Base-by-base conservation (phyloP, 768 basidiomycete genomes). In the Collybia mongolica region DNA sequence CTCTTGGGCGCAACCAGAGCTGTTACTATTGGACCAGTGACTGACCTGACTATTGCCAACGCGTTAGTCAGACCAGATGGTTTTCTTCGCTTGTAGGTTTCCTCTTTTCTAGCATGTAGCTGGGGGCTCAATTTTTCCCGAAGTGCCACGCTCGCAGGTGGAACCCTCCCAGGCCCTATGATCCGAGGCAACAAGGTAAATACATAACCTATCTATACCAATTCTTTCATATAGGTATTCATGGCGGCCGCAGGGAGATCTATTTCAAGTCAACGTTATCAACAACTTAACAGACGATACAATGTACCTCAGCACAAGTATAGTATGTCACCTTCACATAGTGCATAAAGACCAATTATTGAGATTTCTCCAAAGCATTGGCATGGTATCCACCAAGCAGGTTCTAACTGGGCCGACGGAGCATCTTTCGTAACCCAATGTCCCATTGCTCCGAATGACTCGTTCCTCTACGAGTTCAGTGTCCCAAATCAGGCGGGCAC, bases 1-100 rank as follows among this genome's bases (percentile, higher is more conserved):
- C 24, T 26, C 24, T 26, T 26, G 24, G 24, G 24, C 24, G 24
- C 7, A 3, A 29, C 32, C n/a, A 44, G 32, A 7, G 42, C 42
- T 5, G 49, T 39, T 20, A 28, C 47, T 6, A 57, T 65, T 28
- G 66, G 67, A 1, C 67, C 70, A n/a, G 48, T 54, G 37, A 51
- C 60, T 15, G 63, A 70, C 18, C 57, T 80, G 15, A 59, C 65
- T 44, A 64, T 80, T 41, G 59, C 61, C 11, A 79, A 79, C 60
- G 65, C 62, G 45, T 52, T 63, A 8, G 73, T 81, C 47, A 55
- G 73, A 4, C 80, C 81, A 0, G 81, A 81, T 62, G 78, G 81
- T 24, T 79, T 72, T 51, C 46, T 48, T 58, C 63, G 77, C 45
- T 63, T 67, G 70, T 73, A 19, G 43, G 74, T 65, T 12, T 9